Percentiles rank a stretch among this genome's conserved stretches.
phyloP scores from a whole-genome alignment of 1,284 basidiomycete species.

The Melampsora abietis-canadensis region DNA sequence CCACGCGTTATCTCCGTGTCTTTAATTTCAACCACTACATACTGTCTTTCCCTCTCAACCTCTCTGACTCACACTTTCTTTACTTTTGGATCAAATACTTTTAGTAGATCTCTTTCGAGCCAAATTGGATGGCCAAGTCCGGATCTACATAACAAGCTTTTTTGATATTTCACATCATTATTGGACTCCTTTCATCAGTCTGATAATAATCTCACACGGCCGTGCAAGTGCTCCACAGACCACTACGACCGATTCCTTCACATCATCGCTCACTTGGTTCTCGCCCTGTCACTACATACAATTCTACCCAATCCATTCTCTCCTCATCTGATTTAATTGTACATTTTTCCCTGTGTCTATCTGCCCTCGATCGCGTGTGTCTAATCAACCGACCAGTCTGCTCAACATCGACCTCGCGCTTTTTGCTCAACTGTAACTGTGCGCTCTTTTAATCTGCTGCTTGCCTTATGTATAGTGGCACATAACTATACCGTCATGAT shows the following conservation, averaged over 20 bases:
- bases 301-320: not conserved
- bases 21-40: too few species aligned
- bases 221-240: not conserved
- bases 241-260: not conserved
- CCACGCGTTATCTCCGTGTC: too few species aligned
- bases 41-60: too few species aligned
- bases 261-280: not conserved
- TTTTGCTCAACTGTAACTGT: constrained; percentile 3
- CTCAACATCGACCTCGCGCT: not conserved
- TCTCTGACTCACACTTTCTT: too few species aligned
- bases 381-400: constrained; percentile 1
- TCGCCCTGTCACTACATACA: not conserved
- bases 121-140: too few species aligned
- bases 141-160: too few species aligned
- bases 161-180: too few species aligned
- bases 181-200: too few species aligned
- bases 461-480: too few species aligned
- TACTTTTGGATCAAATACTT: too few species aligned
- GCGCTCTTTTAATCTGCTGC: not conserved
- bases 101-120: not conserved
- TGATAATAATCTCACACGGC: not conserved
- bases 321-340: constrained; percentile 8
- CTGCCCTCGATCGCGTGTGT: constrained; percentile 8
- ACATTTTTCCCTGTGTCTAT: constrained; percentile 8
- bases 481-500: not conserved